Evolutionary conservation across 2,329 filamentous ascomycete genomes (phyloP).

Genomic region (Calonectria naviculata): DNA sequence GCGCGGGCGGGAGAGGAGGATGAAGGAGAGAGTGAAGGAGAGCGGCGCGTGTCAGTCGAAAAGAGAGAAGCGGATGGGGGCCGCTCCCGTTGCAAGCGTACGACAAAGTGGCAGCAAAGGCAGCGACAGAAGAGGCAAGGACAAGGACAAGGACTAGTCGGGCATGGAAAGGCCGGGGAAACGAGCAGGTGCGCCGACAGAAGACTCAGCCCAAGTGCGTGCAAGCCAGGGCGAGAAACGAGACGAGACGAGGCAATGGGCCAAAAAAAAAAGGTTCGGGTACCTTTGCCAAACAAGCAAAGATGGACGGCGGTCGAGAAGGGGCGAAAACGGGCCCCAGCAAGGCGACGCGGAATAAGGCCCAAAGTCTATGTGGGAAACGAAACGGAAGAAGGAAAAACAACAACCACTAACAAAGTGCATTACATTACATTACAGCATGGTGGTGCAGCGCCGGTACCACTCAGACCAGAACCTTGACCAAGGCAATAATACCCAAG

Average conservation of each 20-base stretch:
- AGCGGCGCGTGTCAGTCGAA: neutral
- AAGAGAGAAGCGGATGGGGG: neutral
- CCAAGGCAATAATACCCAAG: neutral
- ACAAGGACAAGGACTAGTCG: conserved; percentile 11
- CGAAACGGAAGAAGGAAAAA: neutral
- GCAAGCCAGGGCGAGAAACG: neutral
- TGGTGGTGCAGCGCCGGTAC: neutral
- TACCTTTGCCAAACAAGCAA: conserved; percentile 8
- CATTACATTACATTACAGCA: conserved; percentile 3
- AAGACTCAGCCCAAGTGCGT: conserved; percentile 7
- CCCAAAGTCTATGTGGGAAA: conserved; percentile 2
- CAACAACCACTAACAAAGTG: conserved; percentile 1
- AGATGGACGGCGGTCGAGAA: conserved; percentile 7
- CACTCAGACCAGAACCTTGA: neutral
- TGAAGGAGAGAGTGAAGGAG: neutral
- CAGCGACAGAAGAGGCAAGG: conserved; percentile 16
- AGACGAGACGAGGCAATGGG: conserved; percentile 1
- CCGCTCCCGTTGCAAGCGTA: conserved; percentile 4
- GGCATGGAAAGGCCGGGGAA: conserved; percentile 4
- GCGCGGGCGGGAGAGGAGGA: neutral
- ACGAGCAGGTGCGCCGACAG: conserved; percentile 1
- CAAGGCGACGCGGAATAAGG: conserved; percentile 10
- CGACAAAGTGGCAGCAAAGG: conserved; percentile 6
- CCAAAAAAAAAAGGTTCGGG: neutral
- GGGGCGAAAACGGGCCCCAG: conserved; percentile 7